Conservation (phyloP, 2,329 filamentous ascomycete genomes). For the Decorospora gaudefroyi region DNA sequence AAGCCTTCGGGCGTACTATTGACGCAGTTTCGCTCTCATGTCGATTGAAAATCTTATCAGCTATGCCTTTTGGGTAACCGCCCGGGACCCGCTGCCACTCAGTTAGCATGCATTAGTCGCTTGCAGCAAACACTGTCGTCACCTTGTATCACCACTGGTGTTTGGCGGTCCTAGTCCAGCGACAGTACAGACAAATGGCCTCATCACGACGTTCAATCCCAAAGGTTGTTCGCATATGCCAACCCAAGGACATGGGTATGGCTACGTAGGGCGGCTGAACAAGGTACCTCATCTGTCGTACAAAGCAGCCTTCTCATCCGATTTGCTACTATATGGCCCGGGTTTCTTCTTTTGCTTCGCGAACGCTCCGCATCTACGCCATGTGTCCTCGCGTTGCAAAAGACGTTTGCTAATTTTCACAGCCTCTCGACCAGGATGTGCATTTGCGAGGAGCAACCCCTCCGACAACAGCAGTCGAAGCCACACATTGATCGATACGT, state of each 20-base stretch:
- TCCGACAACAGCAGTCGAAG: too few species aligned
- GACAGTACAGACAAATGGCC: neutral
- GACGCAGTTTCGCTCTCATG: neutral
- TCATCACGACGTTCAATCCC: neutral
- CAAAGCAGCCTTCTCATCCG: slow-evolving; percentile 25
- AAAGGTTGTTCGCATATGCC: neutral
- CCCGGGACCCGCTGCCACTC: neutral
- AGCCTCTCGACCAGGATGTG: neutral
- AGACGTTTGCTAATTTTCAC: slow-evolving; percentile 2
- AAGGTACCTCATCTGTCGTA: too few species aligned
- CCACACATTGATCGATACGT: neutral
- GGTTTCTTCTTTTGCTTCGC: neutral
- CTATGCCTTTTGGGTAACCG: neutral
- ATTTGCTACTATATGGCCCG: slow-evolving; percentile 2
- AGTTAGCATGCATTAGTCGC: neutral
- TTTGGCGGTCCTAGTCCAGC: neutral
- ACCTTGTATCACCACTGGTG: neutral
- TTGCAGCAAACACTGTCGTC: slow-evolving; percentile 6
- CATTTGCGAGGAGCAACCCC: neutral
- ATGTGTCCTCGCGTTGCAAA: neutral
- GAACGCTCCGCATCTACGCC: neutral
- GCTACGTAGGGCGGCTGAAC: slow-evolving; percentile 8
- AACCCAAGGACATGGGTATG: neutral
- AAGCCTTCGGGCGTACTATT: too few species aligned
- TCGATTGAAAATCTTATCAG: neutral